phyloP scores from a whole-genome alignment of 768 basidiomycete species.

The Austroboletus eburneus region DNA sequence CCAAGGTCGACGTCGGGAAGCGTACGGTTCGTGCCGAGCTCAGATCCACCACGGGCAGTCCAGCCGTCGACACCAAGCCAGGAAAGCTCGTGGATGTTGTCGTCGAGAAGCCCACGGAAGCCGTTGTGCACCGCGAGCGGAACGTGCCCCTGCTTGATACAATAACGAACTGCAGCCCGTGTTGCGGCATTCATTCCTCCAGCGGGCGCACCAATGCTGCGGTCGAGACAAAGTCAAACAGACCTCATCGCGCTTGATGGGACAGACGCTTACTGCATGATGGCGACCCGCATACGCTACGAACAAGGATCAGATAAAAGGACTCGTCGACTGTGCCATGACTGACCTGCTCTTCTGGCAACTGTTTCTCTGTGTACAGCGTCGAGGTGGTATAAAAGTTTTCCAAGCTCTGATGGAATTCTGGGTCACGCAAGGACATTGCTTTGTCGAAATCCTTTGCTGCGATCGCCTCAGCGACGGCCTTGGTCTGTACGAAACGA shows the following conservation, averaged over 20 bases:
- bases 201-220: slow-evolving; percentile 91
- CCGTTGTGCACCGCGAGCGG: slow-evolving; percentile 95
- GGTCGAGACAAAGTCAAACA: slow-evolving; percentile 1
- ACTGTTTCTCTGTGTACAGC: slow-evolving; percentile 47
- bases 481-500: slow-evolving; percentile 60
- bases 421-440: slow-evolving; percentile 84
- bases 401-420: slow-evolving; percentile 81
- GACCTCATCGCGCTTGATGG: background rate
- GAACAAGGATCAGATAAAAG: slow-evolving; percentile 4
- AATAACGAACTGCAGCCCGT: slow-evolving; percentile 90
- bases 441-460: slow-evolving; percentile 83
- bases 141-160: slow-evolving; percentile 85
- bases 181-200: slow-evolving; percentile 99
- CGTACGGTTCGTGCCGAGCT: slow-evolving; percentile 93
- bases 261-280: slow-evolving; percentile 68
- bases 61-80: slow-evolving; percentile 98
- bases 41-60: slow-evolving; percentile 95
- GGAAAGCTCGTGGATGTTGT: slow-evolving; percentile 77
- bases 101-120: slow-evolving; percentile 91
- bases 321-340: background rate
- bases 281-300: slow-evolving; percentile 73
- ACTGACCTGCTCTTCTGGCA: slow-evolving; percentile 49
- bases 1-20: slow-evolving; percentile 86
- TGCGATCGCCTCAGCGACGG: slow-evolving; percentile 77
- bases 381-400: slow-evolving; percentile 79